Base-by-base conservation (phyloP, 2,329 filamentous ascomycete genomes). In the Hymenoscyphus occultus region DNA sequence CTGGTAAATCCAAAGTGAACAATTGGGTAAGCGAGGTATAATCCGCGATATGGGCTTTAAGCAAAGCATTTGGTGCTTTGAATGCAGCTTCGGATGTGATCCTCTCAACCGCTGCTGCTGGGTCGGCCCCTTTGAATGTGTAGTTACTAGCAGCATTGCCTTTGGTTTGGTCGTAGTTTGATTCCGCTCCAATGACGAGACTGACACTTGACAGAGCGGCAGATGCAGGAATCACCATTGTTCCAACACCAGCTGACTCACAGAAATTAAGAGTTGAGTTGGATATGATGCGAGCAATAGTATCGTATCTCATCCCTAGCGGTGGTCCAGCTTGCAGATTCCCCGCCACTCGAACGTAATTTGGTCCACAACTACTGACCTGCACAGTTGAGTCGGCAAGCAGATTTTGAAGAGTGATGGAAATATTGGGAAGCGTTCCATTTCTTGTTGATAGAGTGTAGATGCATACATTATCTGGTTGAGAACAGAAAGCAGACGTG, bases 111-210 rank as follows among this genome's bases (percentile, higher is more conserved):
- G 73, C 64, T 0, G 72, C 56, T 0, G 70, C 75, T 0, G 83
- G 83, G 64, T 84, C 80, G 1, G 71, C 71, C 1, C 83, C 82
- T 42, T 75, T 77, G 72, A 84, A 86, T 0, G 80, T 81, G 70
- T 79, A 85, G 12, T 74, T 70, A 64, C 70, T 71, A 16, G 75
- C 76, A 0, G 76, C 73, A 58, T 79, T 82, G 0, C 84, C 83
- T 40, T 81, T 80, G 3, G 75, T 80, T 62, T 80, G 74, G 59
- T 85, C 81, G 62, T 82, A 86, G 64, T 85, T 77, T 1, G 82
- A 84, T 6, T 74, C 76, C 1, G 77, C 79, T 5, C 78, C 78
- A 16, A 84, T 70, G 0, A 84, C 74, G 6, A 85, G 7, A 35
- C 76, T 75, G 10, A 79, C 54, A 10, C 68, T 71, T 1, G 65